Conservation (phyloP, 2,329 filamentous ascomycete genomes). For the Dichotomopilus funicola region DNA sequence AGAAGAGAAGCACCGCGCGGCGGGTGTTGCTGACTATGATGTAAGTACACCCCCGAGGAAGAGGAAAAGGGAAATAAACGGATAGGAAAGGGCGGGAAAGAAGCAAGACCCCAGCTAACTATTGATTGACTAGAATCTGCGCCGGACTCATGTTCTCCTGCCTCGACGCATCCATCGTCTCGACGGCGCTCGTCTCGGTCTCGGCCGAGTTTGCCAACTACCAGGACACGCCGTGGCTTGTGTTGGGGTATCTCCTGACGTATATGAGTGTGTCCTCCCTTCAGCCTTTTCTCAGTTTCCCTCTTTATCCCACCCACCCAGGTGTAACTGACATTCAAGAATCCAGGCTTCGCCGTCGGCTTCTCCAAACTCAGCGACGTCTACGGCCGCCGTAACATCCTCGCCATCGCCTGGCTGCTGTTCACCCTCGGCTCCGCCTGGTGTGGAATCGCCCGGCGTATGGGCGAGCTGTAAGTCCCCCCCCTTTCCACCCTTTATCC, state of each 20-base stretch:
- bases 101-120: not conserved
- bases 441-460: constrained; percentile 44
- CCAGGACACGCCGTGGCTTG: constrained; percentile 47
- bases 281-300: not conserved
- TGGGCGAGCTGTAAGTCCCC: constrained; percentile 43
- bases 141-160: constrained; percentile 50
- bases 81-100: not conserved
- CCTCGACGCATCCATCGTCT: constrained; percentile 52
- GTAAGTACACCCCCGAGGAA: too few relatives aligned
- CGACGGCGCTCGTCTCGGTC: constrained; percentile 52
- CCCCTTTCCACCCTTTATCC: not conserved
- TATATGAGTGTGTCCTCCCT: constrained; percentile 42
- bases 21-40: too few relatives aligned
- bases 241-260: constrained; percentile 49
- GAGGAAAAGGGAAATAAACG: not conserved
- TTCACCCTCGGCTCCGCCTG: constrained; percentile 51
- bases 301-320: too few relatives aligned
- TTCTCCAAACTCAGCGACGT: constrained; percentile 55
- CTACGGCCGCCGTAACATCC: constrained; percentile 47
- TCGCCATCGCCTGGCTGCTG: constrained; percentile 46
- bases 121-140: constrained; percentile 35
- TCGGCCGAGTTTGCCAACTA: constrained; percentile 47
- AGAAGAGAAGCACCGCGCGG: too few relatives aligned
- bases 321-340: not conserved
- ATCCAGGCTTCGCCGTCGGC: constrained; percentile 47